Conservation (phyloP, 116 monocot genomes). For the Dioscorea cayenensis region DNA sequence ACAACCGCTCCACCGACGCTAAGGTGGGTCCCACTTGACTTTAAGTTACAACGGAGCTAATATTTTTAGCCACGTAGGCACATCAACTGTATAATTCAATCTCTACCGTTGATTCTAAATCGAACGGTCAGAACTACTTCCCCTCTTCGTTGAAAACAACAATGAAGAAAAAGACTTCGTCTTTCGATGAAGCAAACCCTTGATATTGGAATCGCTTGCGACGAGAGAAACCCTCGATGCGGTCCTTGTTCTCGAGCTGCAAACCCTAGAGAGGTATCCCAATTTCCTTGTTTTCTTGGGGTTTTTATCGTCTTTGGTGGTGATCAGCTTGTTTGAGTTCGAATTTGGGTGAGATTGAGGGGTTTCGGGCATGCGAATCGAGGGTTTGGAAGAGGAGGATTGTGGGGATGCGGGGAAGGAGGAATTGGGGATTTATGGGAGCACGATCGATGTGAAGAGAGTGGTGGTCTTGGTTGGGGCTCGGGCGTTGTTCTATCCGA, state of each 20-base stretch:
- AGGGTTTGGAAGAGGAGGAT: conserved; percentile 49
- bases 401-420: conserved; percentile 14
- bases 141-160: too few relatives aligned
- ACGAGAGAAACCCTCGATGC: background rate
- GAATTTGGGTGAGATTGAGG: conserved; percentile 1
- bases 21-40: too few relatives aligned
- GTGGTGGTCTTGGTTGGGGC: conserved; percentile 75
- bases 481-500: conserved; percentile 81
- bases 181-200: background rate
- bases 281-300: background rate
- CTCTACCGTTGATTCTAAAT: too few relatives aligned
- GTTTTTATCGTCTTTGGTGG: background rate
- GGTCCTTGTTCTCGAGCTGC: background rate
- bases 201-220: background rate
- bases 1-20: too few relatives aligned
- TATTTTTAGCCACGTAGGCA: too few relatives aligned
- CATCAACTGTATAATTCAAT: too few relatives aligned
- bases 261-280: background rate
- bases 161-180: background rate
- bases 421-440: background rate
- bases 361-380: conserved; percentile 49
- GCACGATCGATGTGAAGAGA: conserved; percentile 40
- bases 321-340: background rate
- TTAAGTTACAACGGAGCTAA: too few relatives aligned
- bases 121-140: too few relatives aligned